Base-by-base conservation (phyloP, 805 yeast species). In the Priceomyces carsonii region DNA sequence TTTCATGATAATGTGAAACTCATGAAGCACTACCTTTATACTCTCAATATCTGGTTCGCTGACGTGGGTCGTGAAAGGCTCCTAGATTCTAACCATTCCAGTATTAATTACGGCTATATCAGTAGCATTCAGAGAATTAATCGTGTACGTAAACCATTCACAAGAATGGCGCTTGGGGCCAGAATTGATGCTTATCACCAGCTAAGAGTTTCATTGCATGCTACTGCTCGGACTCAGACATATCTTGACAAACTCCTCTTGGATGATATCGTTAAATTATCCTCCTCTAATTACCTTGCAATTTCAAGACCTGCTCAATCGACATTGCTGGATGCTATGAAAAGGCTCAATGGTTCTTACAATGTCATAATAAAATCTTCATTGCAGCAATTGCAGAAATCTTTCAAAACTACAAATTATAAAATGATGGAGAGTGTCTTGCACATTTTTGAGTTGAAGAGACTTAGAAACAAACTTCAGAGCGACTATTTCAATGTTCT, bases 21-120 rank as follows among this genome's bases (percentile, higher is more conserved):
- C 5, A 73, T 81, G 52, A 78, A 78, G 42, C 75, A 79, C 29
- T 69, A 82, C 21, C 59, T 88, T 20, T 76, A 78, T 49, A 80
- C 82, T 3, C 53, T 83, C 28, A 79, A 82, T 42, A 77, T 82
- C 5, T 93, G 95, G 87, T 81, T 83, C 47, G 69, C 83, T 17
- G 93, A 88, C 51, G 82, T 83, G 17, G 95, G 95, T 2, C 72
- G 77, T 36, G 95, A 86, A 45, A 64, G 83, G 8, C 58, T 82
- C 1, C 71, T 80, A 32, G 80, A 73, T 26, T 63, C 73, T 3
- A 76, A 79, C 39, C 81, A 79, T 29, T 75, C 80, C 4, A 63
- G 65, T 23, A 66, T 82, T 21, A 77, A 77, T 30, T 76, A 79
- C 39, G 67, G 71, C 0, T 79, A 75, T 49, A 66, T 82, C 35